Evolutionary conservation across 805 yeast species (phyloP), one percentile per base, ranked within the genome.

Genomic region (Wickerhamomyces canadensis): DNA sequence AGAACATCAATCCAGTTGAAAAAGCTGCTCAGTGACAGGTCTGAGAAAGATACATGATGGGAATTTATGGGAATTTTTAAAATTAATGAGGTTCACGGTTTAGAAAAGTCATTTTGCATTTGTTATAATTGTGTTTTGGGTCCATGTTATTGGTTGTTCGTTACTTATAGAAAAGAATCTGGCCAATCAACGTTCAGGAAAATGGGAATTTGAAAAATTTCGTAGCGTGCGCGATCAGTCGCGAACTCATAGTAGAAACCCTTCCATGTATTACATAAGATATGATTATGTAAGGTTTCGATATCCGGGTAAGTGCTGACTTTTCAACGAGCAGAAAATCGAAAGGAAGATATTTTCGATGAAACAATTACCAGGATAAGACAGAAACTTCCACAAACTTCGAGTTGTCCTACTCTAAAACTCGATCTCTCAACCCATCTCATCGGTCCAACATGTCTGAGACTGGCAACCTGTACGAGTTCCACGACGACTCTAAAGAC

Each of bases 141-240:
- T 14, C n/a, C n/a, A n/a, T n/a, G 3, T n/a, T 32, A 10, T 21
- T n/a, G 19, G 14, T 13, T 25, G 7, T 25, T 13, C 15, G 12
- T 25, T 21, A 8, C 29, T 33, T 18, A 6, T 18, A 10, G 23
- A 19, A 6, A 29, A 18, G 19, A 29, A 11, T 13, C 23, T 19
- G 24, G 19, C 37, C 37, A 35, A 35, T 35, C 28, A 29, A 16
- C 21, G 33, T 13, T 8, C 6, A 13, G 37, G 33, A 35, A 35
- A 35, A 29, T 29, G 25, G 19, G 22, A 23, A 14, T 14, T 4
- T 7, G 22, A n/a, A n/a, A n/a, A 6, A 19, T 22, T 9, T 13
- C 24, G 15, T 5, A 24, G 16, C 13, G n/a, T n/a, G 23, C 23
- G n/a, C n/a, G n/a, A n/a, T n/a, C n/a, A n/a, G n/a, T n/a, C n/a